These are phyloP conservation scores for Hypoxylon fragiforme DNA, from an alignment of 495 filamentous ascomycete genomes.

Conservation along the genomic window DNA sequence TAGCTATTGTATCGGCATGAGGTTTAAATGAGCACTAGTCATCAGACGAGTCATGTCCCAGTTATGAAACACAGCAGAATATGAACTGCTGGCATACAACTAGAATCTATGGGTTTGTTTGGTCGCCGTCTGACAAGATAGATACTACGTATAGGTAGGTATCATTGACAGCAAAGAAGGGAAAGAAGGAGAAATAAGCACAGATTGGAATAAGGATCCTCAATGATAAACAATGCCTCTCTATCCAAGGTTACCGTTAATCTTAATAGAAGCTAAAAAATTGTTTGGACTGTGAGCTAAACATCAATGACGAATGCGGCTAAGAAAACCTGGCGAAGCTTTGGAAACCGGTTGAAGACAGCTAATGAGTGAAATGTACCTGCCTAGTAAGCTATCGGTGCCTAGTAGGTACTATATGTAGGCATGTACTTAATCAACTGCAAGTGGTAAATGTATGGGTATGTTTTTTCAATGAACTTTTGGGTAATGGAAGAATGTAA, in stretches of 20 bases:
- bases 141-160: background rate
- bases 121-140: background rate
- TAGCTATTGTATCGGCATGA: conserved; percentile 9
- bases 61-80: conserved; percentile 3
- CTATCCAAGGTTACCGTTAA: background rate
- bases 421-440: no score
- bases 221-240: no score
- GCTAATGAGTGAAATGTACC: no score
- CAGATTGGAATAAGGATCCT: no score
- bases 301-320: conserved; percentile 31
- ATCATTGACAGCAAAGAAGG: no score
- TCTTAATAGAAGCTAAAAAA: conserved; percentile 17
- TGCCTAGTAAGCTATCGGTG: conserved; percentile 3
- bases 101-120: conserved; percentile 1
- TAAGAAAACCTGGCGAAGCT: conserved; percentile 14
- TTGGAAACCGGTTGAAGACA: background rate
- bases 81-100: conserved; percentile 1
- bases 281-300: conserved; percentile 2
- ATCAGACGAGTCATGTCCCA: background rate
- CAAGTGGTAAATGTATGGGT: no score
- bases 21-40: background rate
- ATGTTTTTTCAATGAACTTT: no score
- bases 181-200: background rate
- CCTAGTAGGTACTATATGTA: no score
- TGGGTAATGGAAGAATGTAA: background rate